Base-by-base conservation (phyloP, 352 stramenopile species). In the Lagenidium giganteum region DNA sequence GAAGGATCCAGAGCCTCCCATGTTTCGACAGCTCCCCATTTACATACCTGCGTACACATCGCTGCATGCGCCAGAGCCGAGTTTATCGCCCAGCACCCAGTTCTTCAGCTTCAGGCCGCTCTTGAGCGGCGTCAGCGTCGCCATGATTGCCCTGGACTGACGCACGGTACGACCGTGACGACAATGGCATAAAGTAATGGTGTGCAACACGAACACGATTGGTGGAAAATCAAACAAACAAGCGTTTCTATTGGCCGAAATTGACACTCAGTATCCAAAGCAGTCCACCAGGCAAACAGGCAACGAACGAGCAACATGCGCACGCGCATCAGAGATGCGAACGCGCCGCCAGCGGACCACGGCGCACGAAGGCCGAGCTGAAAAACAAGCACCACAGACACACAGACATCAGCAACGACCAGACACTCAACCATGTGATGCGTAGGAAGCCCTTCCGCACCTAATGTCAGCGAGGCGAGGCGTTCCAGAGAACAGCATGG, bases 401-500 rank as follows among this genome's bases (percentile, higher is more conserved):
- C n/a, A 21, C 22, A 47, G n/a, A 33, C 2, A 23, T 13, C 3
- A 20, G 42, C 16, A 36, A 40, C 51, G n/a, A n/a, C n/a, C n/a
- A n/a, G n/a, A n/a, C n/a, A n/a, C n/a, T n/a, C n/a, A n/a, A n/a
- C n/a, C n/a, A n/a, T n/a, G n/a, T n/a, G n/a, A n/a, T n/a, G n/a
- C n/a, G n/a, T n/a, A n/a, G n/a, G n/a, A n/a, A n/a, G n/a, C n/a
- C n/a, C n/a, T n/a, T n/a, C n/a, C 62, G 40, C 58, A 93, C 80
- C 52, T 61, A 49, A 93, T 91, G 38, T 89, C 76, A n/a, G 60
- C 51, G n/a, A 93, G 55, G 14, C 46, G 57, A 27, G 63, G 57
- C 12, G 78, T 91, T 25, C 77, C 81, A 0, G 77, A 60, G 49
- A 93, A 91, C 2, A 89, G 59, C 94, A 98, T 98, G 3, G 87